Percentiles rank a stretch among this genome's conserved stretches.
Conservation (phyloP, 2,329 filamentous ascomycete species). For the Trichophaea hybrida region DNA sequence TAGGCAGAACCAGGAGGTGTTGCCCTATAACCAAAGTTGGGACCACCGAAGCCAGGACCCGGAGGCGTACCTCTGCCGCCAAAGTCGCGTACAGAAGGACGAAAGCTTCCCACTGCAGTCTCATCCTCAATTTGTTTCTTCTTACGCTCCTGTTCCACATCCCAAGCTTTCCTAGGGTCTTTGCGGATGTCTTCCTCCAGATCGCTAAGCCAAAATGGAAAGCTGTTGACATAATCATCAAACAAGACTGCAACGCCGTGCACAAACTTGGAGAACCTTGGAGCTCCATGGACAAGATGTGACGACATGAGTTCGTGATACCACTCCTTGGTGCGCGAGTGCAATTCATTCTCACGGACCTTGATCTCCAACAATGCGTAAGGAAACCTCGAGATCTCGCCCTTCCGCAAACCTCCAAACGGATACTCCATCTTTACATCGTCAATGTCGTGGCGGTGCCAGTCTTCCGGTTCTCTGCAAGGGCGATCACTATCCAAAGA, state of each 20-base stretch:
- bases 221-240: constrained; percentile 87
- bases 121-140: constrained; percentile 74
- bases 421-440: constrained; percentile 68
- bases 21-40: not conserved
- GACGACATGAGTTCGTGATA: constrained; percentile 82
- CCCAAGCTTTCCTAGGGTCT: constrained; percentile 79
- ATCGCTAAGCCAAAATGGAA: constrained; percentile 91
- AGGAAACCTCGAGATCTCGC: constrained; percentile 81
- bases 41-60: not conserved
- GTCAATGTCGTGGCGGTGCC: constrained; percentile 88
- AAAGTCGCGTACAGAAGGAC: constrained; percentile 15
- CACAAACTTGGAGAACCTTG: constrained; percentile 91
- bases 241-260: constrained; percentile 86
- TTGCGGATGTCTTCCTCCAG: constrained; percentile 80
- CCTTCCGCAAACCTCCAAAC: constrained; percentile 73
- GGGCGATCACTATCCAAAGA: constrained; percentile 69
- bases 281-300: constrained; percentile 77
- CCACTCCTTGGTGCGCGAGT: constrained; percentile 61
- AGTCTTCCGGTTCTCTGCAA: constrained; percentile 72
- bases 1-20: not conserved
- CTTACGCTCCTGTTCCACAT: constrained; percentile 74
- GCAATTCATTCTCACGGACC: constrained; percentile 49
- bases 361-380: constrained; percentile 90
- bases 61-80: constrained; percentile 12
- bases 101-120: constrained; percentile 73